These are phyloP conservation scores for Abelmoschus esculentus DNA, from an alignment of 345 rosid species.

Conservation along the genomic window DNA sequence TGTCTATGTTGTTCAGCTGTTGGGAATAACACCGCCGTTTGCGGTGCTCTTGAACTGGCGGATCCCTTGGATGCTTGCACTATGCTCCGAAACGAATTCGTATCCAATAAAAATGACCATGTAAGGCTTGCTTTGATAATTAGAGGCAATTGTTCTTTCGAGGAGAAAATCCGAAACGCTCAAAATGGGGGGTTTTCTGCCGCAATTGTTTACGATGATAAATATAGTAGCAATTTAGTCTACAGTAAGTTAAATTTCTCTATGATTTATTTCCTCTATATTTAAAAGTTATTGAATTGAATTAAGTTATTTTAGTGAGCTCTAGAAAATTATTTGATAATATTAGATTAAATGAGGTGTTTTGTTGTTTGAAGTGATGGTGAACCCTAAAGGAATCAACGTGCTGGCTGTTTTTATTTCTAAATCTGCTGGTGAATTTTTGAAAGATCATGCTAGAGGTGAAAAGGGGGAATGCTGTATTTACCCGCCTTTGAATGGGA, in stretches of 20 bases:
- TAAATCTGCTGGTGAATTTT: slow-evolving; percentile 38
- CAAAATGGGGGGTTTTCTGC: slow-evolving; percentile 48
- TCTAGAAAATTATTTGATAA: not conserved
- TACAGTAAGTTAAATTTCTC: slow-evolving; percentile 38
- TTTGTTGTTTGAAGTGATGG: slow-evolving; percentile 48
- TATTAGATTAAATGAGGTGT: not conserved
- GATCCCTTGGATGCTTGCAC: slow-evolving; percentile 61
- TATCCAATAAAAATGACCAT: slow-evolving; percentile 23
- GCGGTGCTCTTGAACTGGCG: slow-evolving; percentile 57
- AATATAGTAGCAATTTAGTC: slow-evolving; percentile 39
- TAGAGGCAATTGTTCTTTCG: slow-evolving; percentile 59
- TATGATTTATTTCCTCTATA: not conserved
- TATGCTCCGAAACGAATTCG: slow-evolving; percentile 23
- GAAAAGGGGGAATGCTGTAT: slow-evolving; percentile 57
- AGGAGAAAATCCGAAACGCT: slow-evolving; percentile 51
- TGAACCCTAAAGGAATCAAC: slow-evolving; percentile 35
- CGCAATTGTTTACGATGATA: slow-evolving; percentile 52
- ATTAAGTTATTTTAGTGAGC: not conserved
- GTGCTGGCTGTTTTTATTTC: slow-evolving; percentile 57
- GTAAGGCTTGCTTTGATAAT: slow-evolving; percentile 41
- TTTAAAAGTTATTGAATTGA: not conserved
- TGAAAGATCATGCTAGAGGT: slow-evolving; percentile 41
- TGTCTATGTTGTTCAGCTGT: slow-evolving; percentile 26
- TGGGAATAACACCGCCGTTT: slow-evolving; percentile 29
- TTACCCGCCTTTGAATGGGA: slow-evolving; percentile 24